Percentiles rank a stretch among this genome's conserved stretches.
These are phyloP conservation scores for Herpetomonas samuelpessoai DNA, from an alignment of 208 protist species.

Conservation along the genomic window DNA sequence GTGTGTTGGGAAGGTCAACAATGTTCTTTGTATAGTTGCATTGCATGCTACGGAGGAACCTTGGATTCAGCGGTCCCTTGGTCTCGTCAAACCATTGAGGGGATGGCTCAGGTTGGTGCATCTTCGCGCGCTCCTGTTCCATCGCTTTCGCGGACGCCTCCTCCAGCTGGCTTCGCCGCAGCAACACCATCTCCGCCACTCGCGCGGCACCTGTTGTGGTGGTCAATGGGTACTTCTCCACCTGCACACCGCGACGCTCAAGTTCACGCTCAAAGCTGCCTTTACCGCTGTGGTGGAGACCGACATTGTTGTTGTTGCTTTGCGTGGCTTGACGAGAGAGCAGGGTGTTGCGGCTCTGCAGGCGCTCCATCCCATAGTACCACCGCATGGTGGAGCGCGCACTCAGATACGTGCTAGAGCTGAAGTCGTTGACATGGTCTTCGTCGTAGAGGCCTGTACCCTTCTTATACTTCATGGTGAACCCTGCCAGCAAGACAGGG, in stretches of 20 bases:
- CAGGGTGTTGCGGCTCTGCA: slow-evolving; percentile 64
- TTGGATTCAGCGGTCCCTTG: slow-evolving; percentile 77
- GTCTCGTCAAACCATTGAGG: slow-evolving; percentile 86
- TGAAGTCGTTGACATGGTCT: slow-evolving; percentile 90
- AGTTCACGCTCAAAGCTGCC: slow-evolving; percentile 88
- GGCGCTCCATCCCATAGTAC: slow-evolving; percentile 85
- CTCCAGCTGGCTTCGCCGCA: slow-evolving; percentile 77
- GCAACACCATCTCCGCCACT: slow-evolving; percentile 81
- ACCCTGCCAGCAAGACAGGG: slow-evolving; percentile 32
- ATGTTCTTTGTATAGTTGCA: slow-evolving; percentile 67
- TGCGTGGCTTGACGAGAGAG: slow-evolving; percentile 60
- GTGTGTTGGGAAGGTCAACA: slow-evolving; percentile 54
- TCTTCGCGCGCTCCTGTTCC: slow-evolving; percentile 26
- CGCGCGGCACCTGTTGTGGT: slow-evolving; percentile 77
- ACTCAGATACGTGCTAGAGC: slow-evolving; percentile 70
- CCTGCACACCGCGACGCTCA: slow-evolving; percentile 67
- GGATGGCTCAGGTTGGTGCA: slow-evolving; percentile 42
- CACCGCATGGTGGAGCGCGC: slow-evolving; percentile 77
- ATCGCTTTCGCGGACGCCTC: slow-evolving; percentile 47
- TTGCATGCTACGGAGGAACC: slow-evolving; percentile 78
- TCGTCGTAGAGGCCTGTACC: slow-evolving; percentile 88
- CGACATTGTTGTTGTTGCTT: slow-evolving; percentile 86
- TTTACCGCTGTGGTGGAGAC: slow-evolving; percentile 80
- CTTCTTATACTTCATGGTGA: slow-evolving; percentile 88
- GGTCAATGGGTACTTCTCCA: slow-evolving; percentile 86